Percentiles rank a stretch among this genome's conserved stretches.
These are phyloP conservation scores for Plasmodium sp. DNA, from an alignment of 169 alveolate genomes.

Conservation along the genomic window DNA sequence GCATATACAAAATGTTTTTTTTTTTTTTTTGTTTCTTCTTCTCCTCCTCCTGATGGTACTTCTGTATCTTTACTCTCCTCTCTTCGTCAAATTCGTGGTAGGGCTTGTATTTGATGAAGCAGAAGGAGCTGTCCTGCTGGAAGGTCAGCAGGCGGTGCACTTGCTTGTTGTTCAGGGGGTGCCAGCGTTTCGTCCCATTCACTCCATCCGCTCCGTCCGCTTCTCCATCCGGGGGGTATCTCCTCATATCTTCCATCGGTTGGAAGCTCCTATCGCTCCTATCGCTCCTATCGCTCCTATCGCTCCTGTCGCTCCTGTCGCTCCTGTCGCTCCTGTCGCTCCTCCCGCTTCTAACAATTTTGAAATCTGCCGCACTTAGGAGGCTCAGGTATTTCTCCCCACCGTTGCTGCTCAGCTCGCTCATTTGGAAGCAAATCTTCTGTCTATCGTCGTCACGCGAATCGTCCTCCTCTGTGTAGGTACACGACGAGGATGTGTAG, in stretches of 20 bases:
- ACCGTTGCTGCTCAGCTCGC: not conserved
- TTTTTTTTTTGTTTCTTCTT: not conserved
- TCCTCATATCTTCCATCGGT: not conserved
- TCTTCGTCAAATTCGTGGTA: constrained; percentile 23
- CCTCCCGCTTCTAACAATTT: not conserved
- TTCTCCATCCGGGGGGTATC: not conserved
- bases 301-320: no score
- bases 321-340: no score
- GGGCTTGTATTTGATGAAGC: constrained; percentile 48
- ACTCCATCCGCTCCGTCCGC: not conserved
- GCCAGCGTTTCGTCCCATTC: not conserved
- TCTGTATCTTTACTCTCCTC: not conserved
- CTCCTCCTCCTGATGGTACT: constrained; percentile 1
- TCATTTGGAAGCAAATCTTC: constrained; percentile 14
- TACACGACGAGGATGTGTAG: not conserved
- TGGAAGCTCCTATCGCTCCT: not conserved
- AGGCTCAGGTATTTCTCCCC: not conserved
- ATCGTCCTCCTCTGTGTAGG: not conserved
- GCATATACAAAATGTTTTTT: constrained; percentile 12
- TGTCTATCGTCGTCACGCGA: not conserved
- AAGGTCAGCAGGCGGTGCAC: not conserved
- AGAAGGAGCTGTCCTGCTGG: constrained; percentile 6
- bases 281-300: no score
- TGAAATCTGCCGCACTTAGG: constrained; percentile 29
- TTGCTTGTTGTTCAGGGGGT: not conserved